Evolutionary conservation across 1,139 yeast species (phyloP), one percentile per base, ranked within the genome.

Genomic region (Magnusiomyces clavatus): DNA sequence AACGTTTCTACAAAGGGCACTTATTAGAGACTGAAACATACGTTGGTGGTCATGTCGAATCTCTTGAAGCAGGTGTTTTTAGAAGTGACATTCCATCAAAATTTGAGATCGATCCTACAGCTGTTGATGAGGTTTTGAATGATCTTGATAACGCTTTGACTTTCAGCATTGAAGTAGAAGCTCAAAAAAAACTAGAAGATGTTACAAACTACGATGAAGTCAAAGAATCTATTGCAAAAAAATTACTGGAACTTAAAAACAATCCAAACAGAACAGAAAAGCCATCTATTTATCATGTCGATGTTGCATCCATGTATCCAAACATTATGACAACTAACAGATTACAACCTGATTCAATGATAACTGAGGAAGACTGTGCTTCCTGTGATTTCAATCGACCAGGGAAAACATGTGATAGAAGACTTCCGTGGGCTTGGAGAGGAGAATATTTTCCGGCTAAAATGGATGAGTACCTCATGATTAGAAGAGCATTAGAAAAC

Each of bases 281-380:
- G 8, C 99, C 99, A 0, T 74, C 87, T 41, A 94, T 94, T 58
- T 94, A 94, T 63, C 99, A 94, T 66, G 96, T 94, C 43, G 99
- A 94, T 73, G 99, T 94, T 51, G 97, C 99, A 0, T 92, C 98
- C 0, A 94, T 94, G 99, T 94, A 94, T 64, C 99, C 99, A 3
- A 92, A 94, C 65, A 94, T 94, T 63, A 94, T 94, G 97, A 88
- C 96, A 3, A 86, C 98, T 0, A 94, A 94, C 69, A 81, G 99
- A 64, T 74, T 94, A 51, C 99, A 94, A 67, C 99, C 99, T 0
- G 99, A 94, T 68, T 90, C 98, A 1, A 92, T 94, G 89, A 90
- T 92, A 61, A 74, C 85, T 0, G 98, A 92, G 64, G 88, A 88
- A 60, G 96, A 89, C 62, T 94, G 98, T 71, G 98, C 98, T 0